A percentile compares a stretch with the other conserved stretches of the same genome.
phyloP scores from a whole-genome alignment of 1,139 yeast species.

The Sugiyamaella japonica region DNA sequence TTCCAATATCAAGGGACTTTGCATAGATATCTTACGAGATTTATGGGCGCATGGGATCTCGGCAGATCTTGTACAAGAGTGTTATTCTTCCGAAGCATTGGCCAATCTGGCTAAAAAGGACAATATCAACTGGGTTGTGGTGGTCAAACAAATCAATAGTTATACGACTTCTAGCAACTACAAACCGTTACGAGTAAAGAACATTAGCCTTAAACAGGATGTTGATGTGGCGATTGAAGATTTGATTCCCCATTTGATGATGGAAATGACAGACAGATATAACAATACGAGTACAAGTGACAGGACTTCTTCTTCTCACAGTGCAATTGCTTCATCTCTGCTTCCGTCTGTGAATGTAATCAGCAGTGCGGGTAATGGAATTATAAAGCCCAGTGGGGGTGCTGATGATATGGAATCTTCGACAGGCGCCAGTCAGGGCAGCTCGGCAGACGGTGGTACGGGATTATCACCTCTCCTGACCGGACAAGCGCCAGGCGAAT shows the following conservation, averaged over 20 bases:
- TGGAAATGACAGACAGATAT: conserved; percentile 44
- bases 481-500: conserved; percentile 1
- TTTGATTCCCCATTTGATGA: conserved; percentile 50
- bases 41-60: conserved; percentile 73
- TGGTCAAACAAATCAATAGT: conserved; percentile 58
- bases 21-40: conserved; percentile 58
- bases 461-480: conserved; percentile 5
- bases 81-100: conserved; percentile 64
- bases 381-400: conserved; percentile 1
- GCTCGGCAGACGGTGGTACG: not conserved
- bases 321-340: conserved; percentile 1
- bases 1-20: conserved; percentile 49
- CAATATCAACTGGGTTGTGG: conserved; percentile 72
- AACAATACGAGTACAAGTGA: conserved; percentile 18
- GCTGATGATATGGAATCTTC: conserved; percentile 12
- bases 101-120: conserved; percentile 62
- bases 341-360: conserved; percentile 7
- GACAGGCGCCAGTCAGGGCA: not conserved
- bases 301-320: not conserved
- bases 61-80: conserved; percentile 62
- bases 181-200: conserved; percentile 73
- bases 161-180: conserved; percentile 46
- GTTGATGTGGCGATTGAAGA: conserved; percentile 71
- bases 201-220: conserved; percentile 60
- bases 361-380: conserved; percentile 6